Evolutionary conservation across 2,329 filamentous ascomycete genomes (phyloP), one percentile per base, ranked within the genome.

Genomic region (Simplicillium aogashimaense): DNA sequence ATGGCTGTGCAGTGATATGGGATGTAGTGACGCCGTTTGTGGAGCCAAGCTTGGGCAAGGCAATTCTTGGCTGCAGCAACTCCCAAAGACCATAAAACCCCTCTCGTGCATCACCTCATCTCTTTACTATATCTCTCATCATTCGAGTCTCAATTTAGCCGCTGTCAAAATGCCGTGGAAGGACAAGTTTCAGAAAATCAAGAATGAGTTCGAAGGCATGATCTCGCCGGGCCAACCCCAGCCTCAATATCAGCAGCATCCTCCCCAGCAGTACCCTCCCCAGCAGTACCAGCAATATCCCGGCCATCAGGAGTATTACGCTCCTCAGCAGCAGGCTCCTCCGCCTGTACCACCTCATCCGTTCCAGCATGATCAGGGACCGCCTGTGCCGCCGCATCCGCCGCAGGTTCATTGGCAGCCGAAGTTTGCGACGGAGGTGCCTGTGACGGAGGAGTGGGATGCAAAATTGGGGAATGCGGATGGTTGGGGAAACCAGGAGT

Each of bases 401-500:
- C 49, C 25, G 38, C 39, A 45, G 25, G 47, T 59, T 2, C 77
- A 77, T 55, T 78, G 74, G 74, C 64, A 64, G 43, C 66, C 74
- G 1, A 61, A 60, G 7, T 74, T 78, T 48, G 54, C 61, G 20
- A 62, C 69, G 1, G 55, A 61, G 12, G 58, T 61, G 3, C 64
- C 70, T 0, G 61, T 78, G 3, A 61, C 60, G 0, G 54, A 60
- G 3, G 67, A 76, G 45, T 79, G 76, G 60, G 59, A 71, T 4
- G 67, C 72, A 25, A 72, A 76, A 52, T 61, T 70, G 36, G 66
- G 69, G 20, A 69, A 68, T 29, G 74, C 65, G n/a, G 66, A 75
- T 50, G 74, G 75, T 30, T 79, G 75, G 75, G 75, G 75, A 16
- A 79, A 79, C 50, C 69, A 75, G 44, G 75, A 79, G 58, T 59